Evolutionary conservation across 352 stramenopile genomes (phyloP).

Genomic region (Pythium guiyangense): DNA sequence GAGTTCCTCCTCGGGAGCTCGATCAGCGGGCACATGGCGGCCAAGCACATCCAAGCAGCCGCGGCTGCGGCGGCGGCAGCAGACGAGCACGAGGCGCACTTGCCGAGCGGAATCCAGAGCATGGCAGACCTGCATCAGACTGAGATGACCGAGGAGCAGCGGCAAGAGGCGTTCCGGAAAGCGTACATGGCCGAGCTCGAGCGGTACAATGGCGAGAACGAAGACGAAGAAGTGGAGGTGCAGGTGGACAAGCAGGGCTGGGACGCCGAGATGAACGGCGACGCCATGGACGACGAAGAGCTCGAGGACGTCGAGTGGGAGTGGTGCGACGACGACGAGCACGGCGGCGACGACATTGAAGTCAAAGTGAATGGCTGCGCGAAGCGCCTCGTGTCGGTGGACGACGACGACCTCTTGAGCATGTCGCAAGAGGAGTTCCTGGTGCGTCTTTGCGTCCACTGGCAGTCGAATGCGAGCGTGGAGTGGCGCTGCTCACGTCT

Average conservation of each 20-base stretch:
- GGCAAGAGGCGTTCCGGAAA: slow-evolving; percentile 77
- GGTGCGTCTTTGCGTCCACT: slow-evolving; percentile 43
- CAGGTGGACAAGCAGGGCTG: slow-evolving; percentile 80
- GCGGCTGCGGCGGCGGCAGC: slow-evolving; percentile 17
- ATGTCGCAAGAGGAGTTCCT: slow-evolving; percentile 87
- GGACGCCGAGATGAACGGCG: slow-evolving; percentile 81
- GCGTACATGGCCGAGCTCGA: slow-evolving; percentile 82
- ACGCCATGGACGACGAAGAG: slow-evolving; percentile 66
- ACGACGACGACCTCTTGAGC: slow-evolving; percentile 74
- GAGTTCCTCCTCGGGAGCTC: slow-evolving; percentile 81
- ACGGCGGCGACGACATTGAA: slow-evolving; percentile 33
- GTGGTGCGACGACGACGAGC: slow-evolving; percentile 66
- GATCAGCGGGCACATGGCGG: slow-evolving; percentile 84
- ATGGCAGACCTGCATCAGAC: slow-evolving; percentile 52
- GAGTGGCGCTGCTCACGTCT: not conserved
- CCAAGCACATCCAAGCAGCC: slow-evolving; percentile 63
- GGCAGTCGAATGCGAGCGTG: not conserved
- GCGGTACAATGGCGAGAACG: slow-evolving; percentile 83
- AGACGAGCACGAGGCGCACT: slow-evolving; percentile 26
- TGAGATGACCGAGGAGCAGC: slow-evolving; percentile 76
- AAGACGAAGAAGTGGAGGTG: slow-evolving; percentile 73
- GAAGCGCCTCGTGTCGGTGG: slow-evolving; percentile 62
- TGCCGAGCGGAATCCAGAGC: slow-evolving; percentile 36
- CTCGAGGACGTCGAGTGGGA: slow-evolving; percentile 85
- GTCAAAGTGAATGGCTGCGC: slow-evolving; percentile 60